These are phyloP conservation scores for Leishmania major DNA, from an alignment of 208 protist genomes.

Conservation along the genomic window DNA sequence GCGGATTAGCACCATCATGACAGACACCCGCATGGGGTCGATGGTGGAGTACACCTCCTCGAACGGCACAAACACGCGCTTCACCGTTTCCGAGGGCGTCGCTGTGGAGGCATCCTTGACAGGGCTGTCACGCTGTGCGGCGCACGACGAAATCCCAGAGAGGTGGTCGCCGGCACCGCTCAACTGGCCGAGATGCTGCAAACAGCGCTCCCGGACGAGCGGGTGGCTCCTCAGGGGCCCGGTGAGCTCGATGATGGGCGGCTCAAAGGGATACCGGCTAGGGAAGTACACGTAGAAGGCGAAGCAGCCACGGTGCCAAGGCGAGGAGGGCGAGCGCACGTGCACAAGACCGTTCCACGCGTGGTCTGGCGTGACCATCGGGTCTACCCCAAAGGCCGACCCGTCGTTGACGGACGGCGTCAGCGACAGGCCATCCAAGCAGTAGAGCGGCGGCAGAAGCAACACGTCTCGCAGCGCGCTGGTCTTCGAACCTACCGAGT, in stretches of 20 bases:
- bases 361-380: conserved; percentile 18
- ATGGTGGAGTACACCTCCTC: conserved; percentile 58
- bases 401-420: neutral
- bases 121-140: neutral
- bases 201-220: conserved; percentile 37
- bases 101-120: neutral
- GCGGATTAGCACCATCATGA: conserved; percentile 61
- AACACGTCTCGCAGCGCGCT: conserved; percentile 9
- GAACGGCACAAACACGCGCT: conserved; percentile 39
- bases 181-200: conserved; percentile 9
- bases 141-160: neutral
- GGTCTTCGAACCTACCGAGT: neutral
- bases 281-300: conserved; percentile 61
- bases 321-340: conserved; percentile 43
- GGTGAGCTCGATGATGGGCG: conserved; percentile 50
- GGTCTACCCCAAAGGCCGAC: conserved; percentile 8
- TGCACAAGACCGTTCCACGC: conserved; percentile 58
- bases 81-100: neutral
- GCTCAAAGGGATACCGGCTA: conserved; percentile 68
- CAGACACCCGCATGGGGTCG: conserved; percentile 74
- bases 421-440: conserved; percentile 7
- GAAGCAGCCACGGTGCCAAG: conserved; percentile 75
- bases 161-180: conserved; percentile 3
- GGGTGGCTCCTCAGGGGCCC: conserved; percentile 61
- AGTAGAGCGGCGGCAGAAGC: conserved; percentile 26